A percentile compares a stretch with the other conserved stretches of the same genome.
Evolutionary conservation across 148 eudicot species (phyloP).

Genomic region (Vaccinium darrowii): DNA sequence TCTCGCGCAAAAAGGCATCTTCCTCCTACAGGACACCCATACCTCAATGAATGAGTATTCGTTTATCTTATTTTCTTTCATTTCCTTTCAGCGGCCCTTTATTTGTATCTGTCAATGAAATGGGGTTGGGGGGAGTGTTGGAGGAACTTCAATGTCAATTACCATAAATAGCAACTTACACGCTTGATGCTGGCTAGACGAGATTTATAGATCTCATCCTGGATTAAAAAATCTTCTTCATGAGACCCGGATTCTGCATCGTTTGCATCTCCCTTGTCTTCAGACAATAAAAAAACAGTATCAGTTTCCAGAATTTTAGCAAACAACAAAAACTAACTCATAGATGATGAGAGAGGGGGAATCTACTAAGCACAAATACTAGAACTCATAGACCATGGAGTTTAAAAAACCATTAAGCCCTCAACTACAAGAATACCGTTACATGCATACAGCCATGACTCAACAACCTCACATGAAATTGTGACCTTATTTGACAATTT

Average conservation of each 20-base stretch:
- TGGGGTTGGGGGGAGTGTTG: neutral
- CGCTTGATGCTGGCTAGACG: slow-evolving; percentile 95
- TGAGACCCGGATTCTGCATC: slow-evolving; percentile 58
- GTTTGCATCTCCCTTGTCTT: slow-evolving; percentile 73
- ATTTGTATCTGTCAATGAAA: neutral
- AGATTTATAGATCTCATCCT: slow-evolving; percentile 88
- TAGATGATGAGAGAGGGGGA: neutral
- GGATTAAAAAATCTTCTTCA: slow-evolving; percentile 78
- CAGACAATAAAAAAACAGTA: slow-evolving; percentile 14
- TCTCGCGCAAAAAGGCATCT: slow-evolving; percentile 73
- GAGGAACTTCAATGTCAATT: slow-evolving; percentile 5
- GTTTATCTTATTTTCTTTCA: neutral
- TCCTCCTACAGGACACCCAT: slow-evolving; percentile 65
- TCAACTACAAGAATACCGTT: neutral
- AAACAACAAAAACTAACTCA: slow-evolving; percentile 20
- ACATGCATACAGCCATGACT: slow-evolving; percentile 1
- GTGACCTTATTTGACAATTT: neutral
- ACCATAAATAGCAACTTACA: slow-evolving; percentile 42
- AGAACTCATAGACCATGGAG: neutral
- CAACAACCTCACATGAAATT: neutral
- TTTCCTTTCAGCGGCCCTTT: too few relatives aligned
- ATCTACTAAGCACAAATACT: neutral
- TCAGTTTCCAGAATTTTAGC: slow-evolving; percentile 13
- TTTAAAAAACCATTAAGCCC: slow-evolving; percentile 1
- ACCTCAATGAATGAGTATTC: slow-evolving; percentile 13